These are phyloP conservation scores for Lichtheimia hyalospora DNA, from an alignment of 371 early-diverging fungal species.

Conservation along the genomic window DNA sequence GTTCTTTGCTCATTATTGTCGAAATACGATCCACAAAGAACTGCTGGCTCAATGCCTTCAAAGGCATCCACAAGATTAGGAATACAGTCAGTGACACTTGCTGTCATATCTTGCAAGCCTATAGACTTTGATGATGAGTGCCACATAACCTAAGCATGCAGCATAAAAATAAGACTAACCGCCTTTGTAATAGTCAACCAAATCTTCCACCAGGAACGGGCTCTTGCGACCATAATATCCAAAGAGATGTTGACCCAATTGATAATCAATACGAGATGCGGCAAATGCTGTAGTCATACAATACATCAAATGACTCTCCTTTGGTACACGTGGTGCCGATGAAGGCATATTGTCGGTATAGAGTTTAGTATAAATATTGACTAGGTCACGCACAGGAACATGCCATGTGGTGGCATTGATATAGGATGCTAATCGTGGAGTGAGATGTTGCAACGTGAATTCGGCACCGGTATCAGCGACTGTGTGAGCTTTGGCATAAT, in stretches of 20 bases:
- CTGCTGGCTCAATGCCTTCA: constrained; percentile 31
- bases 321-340: constrained; percentile 15
- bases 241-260: constrained; percentile 46
- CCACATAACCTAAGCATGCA: background rate
- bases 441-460: constrained; percentile 62
- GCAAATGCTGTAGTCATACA: constrained; percentile 69
- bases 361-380: constrained; percentile 66
- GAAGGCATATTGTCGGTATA: constrained; percentile 13
- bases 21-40: constrained; percentile 37
- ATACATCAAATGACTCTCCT: constrained; percentile 40
- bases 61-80: constrained; percentile 50
- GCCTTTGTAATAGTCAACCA: constrained; percentile 73
- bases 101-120: constrained; percentile 66
- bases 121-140: constrained; percentile 2
- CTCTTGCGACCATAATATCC: constrained; percentile 46
- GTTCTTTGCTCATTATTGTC: constrained; percentile 4
- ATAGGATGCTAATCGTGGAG: constrained; percentile 33
- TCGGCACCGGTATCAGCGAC: constrained; percentile 85
- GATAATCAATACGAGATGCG: constrained; percentile 62
- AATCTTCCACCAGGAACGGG: constrained; percentile 74
- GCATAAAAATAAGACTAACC: constrained; percentile 36
- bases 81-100: constrained; percentile 67
- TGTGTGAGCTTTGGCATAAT: constrained; percentile 62
- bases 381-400: constrained; percentile 75
- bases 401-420: constrained; percentile 62